Base-by-base conservation (phyloP, 495 filamentous ascomycete genomes). In the Trichoderma orchidacearum region DNA sequence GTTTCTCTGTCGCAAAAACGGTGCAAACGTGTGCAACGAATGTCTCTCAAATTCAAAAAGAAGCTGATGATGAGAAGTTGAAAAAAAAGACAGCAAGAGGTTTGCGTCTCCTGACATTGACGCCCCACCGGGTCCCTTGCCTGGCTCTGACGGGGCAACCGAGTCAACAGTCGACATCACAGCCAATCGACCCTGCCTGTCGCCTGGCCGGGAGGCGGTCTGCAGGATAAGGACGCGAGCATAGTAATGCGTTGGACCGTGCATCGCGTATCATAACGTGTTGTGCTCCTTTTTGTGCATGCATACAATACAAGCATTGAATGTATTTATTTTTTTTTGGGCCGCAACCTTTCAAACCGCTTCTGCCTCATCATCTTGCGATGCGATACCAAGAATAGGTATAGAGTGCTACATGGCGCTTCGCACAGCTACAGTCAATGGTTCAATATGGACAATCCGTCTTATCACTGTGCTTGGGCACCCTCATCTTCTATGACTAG, bases 111-210 rank as follows among this genome's bases (percentile, higher is more conserved):
- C 41, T 27, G 18, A 25, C 28, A 53, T 30, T 17, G 28, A 31
- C 27, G 30, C 51, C 51, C 51, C 29, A 34, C 51, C 12, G 51
- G 9, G 5, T 53, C 17, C 29, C 30, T 52, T 52, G 51, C 25
- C 28, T 30, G 51, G 17, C 32, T 36, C 53, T 54, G 53, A 35
- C 53, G 53, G 53, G 53, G 53, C 53, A 54, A 54, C 53, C 38
- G 41, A 48, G 41, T 48, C 41, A 48, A 48, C n/a, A 48, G 21
- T 23, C 41, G 41, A 23, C 21, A 27, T 48, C 41, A 17, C 41
- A 48, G 41, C 41, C 41, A 48, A 48, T 48, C 18, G 36, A 18
- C 36, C n/a, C n/a, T n/a, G n/a, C n/a, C 36, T 21, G 36, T 21
- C 36, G 36, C 36, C 13, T 23, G n/a, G 36, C 13, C 11, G 17